Conservation (phyloP, 108 stramenopile genomes). For the Nitzschia palea region DNA sequence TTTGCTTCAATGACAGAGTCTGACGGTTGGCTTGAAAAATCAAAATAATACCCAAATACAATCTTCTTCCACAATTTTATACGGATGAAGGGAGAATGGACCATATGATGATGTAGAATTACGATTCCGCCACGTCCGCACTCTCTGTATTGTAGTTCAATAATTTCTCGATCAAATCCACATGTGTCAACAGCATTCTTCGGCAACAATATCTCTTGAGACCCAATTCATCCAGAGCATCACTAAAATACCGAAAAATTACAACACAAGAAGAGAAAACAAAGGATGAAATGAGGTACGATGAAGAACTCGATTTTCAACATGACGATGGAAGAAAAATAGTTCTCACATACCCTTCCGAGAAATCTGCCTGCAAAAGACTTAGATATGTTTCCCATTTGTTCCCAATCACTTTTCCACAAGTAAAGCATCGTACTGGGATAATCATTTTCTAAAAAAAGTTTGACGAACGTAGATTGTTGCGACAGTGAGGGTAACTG, state of each 20-base stretch:
- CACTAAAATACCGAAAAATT: too few species aligned
- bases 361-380: slow-evolving; percentile 91
- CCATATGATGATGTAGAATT: not conserved
- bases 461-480: too few species aligned
- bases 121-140: slow-evolving; percentile 45
- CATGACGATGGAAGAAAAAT: too few species aligned
- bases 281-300: not conserved
- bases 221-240: slow-evolving; percentile 96
- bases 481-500: too few species aligned
- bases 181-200: slow-evolving; percentile 99
- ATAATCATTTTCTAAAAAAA: slow-evolving; percentile 99
- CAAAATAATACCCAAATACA: not conserved
- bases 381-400: slow-evolving; percentile 99
- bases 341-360: slow-evolving; percentile 84
- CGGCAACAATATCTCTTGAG: slow-evolving; percentile 99
- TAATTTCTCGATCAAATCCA: slow-evolving; percentile 99
- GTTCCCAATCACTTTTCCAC: slow-evolving; percentile 98
- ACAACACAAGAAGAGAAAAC: not conserved
- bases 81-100: not conserved
- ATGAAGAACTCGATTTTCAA: not conserved
- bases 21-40: too few species aligned
- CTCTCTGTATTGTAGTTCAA: slow-evolving; percentile 99
- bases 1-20: too few species aligned
- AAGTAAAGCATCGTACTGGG: slow-evolving; percentile 99
- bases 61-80: not conserved